A percentile compares a stretch with the other conserved stretches of the same genome.
phyloP scores from a whole-genome alignment of 2,329 filamentous ascomycete genomes.

The Penicillium sp. region DNA sequence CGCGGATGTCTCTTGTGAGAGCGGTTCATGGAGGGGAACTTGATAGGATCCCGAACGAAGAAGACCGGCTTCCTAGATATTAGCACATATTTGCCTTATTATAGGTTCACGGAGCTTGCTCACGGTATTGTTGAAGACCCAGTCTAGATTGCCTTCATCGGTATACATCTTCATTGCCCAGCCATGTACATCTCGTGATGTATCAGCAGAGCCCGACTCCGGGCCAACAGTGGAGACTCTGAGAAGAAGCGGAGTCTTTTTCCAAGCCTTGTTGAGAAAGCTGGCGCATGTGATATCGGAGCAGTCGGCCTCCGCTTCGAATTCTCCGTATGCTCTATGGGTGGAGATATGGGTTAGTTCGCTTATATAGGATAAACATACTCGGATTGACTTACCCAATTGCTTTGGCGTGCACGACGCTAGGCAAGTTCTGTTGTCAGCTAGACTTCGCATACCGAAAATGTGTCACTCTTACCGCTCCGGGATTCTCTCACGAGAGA shows the following conservation, averaged over 20 bases:
- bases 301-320: slow-evolving; percentile 58
- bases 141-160: slow-evolving; percentile 50
- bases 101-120: not conserved
- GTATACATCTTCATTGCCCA: slow-evolving; percentile 50
- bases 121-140: slow-evolving; percentile 38
- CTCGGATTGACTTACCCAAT: slow-evolving; percentile 20
- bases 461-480: slow-evolving; percentile 38
- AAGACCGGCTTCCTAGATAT: slow-evolving; percentile 53
- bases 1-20: slow-evolving; percentile 60
- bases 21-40: slow-evolving; percentile 66
- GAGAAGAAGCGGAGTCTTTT: slow-evolving; percentile 49
- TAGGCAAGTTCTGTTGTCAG: not conserved
- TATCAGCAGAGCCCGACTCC: slow-evolving; percentile 47
- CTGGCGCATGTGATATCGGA: slow-evolving; percentile 53
- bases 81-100: not conserved
- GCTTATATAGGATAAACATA: slow-evolving; percentile 3
- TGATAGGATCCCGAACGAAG: slow-evolving; percentile 63
- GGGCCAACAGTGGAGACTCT: slow-evolving; percentile 47
- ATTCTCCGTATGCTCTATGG: slow-evolving; percentile 53
- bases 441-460: not conserved
- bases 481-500: slow-evolving; percentile 57
- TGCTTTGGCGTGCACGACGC: slow-evolving; percentile 21
- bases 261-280: slow-evolving; percentile 52
- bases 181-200: slow-evolving; percentile 47
- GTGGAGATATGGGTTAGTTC: slow-evolving; percentile 53